These are phyloP conservation scores for Mycena polygramma DNA, from an alignment of 768 basidiomycete species.

Conservation along the genomic window DNA sequence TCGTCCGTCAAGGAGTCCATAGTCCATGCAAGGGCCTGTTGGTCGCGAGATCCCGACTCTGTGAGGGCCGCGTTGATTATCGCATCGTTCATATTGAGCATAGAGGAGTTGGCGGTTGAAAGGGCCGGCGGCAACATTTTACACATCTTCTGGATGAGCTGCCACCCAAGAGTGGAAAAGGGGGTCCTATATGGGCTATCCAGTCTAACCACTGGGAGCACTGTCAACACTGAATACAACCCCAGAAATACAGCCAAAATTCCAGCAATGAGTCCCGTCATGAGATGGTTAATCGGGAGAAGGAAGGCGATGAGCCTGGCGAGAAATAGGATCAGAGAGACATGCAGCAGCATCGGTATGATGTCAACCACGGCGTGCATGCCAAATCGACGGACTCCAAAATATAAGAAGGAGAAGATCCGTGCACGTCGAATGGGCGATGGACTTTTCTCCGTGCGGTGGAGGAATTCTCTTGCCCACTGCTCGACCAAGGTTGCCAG, in stretches of 20 bases:
- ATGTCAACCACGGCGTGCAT: background rate
- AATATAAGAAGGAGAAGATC: background rate
- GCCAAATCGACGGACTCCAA: background rate
- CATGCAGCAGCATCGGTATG: background rate
- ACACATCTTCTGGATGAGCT: no score
- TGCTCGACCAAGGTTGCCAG: background rate
- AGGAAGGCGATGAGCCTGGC: background rate
- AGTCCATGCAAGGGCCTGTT: no score
- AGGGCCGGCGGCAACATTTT: no score
- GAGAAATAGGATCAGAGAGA: background rate
- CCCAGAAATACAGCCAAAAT: background rate
- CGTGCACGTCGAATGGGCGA: background rate
- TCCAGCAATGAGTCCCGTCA: background rate
- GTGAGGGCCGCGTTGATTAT: no score
- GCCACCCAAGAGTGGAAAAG: no score
- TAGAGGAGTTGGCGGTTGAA: no score
- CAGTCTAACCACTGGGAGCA: background rate
- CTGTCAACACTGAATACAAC: background rate
- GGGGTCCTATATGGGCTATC: background rate
- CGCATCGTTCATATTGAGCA: no score
- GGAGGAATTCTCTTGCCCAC: background rate
- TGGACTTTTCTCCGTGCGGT: background rate
- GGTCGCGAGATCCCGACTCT: no score
- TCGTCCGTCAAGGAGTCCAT: no score
- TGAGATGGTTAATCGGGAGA: background rate